These are phyloP conservation scores for Gomphus bonarii DNA, from an alignment of 1,284 basidiomycete genomes.

Conservation along the genomic window DNA sequence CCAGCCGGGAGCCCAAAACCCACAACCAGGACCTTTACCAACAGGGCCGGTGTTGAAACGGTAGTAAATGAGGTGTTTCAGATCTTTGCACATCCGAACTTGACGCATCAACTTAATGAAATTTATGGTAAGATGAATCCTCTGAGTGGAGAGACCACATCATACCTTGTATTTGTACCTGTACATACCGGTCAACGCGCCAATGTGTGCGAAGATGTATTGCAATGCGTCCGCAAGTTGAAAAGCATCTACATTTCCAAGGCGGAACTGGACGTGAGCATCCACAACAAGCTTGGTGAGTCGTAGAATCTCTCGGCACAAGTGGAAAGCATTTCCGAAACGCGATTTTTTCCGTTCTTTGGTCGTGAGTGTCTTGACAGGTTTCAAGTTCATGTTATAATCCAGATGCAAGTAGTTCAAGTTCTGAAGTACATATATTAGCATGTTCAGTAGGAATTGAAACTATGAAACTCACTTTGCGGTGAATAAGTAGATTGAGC, in stretches of 20 bases:
- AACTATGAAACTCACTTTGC: conserved; percentile 52
- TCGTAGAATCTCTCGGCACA: conserved; percentile 95
- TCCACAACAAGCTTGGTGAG: conserved; percentile 98
- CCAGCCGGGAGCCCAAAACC: conserved; percentile 99
- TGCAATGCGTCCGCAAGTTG: conserved; percentile 98
- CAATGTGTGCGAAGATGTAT: conserved; percentile 96
- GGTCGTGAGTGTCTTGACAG: conserved; percentile 97
- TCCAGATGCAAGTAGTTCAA: conserved; percentile 92
- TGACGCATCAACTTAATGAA: conserved; percentile 82
- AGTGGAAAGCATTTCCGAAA: conserved; percentile 98
- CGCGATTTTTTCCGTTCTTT: conserved; percentile 99
- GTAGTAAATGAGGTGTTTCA: conserved; percentile 97
- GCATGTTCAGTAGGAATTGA: neutral
- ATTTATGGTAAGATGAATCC: conserved; percentile 9
- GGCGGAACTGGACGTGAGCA: conserved; percentile 95
- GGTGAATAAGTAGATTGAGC: conserved; percentile 97
- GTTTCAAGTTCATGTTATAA: conserved; percentile 95
- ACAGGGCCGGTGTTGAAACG: conserved; percentile 99
- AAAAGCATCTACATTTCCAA: conserved; percentile 98
- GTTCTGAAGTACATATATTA: conserved; percentile 46
- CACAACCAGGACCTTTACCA: conserved; percentile 97
- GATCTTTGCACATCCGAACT: conserved; percentile 98
- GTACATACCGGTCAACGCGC: conserved; percentile 98
- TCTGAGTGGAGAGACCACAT: neutral
- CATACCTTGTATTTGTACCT: conserved; percentile 95